phyloP scores from a whole-genome alignment of 2,329 filamentous ascomycete species.

The Phyllosticta citrichinensis region DNA sequence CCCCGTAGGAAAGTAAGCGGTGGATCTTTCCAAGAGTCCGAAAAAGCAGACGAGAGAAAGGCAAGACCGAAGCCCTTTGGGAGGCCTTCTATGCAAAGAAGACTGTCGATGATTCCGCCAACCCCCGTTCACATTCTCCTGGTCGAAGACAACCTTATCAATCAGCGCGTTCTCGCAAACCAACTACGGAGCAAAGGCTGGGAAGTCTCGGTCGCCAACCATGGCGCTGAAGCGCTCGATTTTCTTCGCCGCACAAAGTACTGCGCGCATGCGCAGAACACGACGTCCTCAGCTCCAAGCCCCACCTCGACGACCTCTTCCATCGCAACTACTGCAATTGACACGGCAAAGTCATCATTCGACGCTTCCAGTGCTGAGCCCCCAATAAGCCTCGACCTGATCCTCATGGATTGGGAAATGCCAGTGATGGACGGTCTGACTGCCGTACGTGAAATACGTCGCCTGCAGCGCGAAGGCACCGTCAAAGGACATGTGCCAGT shows the following conservation, averaged over 20 bases:
- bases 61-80: background rate
- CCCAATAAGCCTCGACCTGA: conserved; percentile 17
- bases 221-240: conserved; percentile 22
- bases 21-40: background rate
- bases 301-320: background rate
- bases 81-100: background rate
- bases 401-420: conserved; percentile 32
- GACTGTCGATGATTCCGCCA: background rate
- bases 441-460: conserved; percentile 23
- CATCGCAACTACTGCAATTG: background rate
- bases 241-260: conserved; percentile 17
- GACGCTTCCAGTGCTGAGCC: background rate
- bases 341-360: conserved; percentile 3
- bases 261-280: background rate
- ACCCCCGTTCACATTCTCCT: conserved; percentile 18
- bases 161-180: conserved; percentile 25
- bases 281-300: background rate
- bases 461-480: conserved; percentile 19
- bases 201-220: conserved; percentile 22
- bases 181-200: conserved; percentile 24
- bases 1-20: background rate
- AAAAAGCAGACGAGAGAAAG: background rate
- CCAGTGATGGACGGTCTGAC: conserved; percentile 29
- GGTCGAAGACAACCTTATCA: conserved; percentile 30
- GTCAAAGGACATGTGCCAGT: conserved; percentile 20